Evolutionary conservation across 2,329 filamentous ascomycete species (phyloP).

Genomic region (Penicillium sp.): DNA sequence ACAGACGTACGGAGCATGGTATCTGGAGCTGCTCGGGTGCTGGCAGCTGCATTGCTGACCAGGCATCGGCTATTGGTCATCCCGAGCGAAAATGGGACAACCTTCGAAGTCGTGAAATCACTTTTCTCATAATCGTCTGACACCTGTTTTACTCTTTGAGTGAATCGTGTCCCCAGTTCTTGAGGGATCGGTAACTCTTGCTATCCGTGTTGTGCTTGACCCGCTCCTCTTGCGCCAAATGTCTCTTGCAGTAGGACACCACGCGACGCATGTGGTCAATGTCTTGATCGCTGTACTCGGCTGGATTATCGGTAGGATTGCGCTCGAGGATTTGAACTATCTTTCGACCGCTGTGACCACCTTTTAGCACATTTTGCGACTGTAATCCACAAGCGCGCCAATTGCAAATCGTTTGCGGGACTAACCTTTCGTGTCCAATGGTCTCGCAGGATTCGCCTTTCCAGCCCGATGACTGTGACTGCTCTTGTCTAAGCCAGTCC

Average conservation of each 20-base stretch:
- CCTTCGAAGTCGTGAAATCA: too few relatives aligned
- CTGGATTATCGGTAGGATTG: conserved; percentile 48
- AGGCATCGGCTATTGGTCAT: too few relatives aligned
- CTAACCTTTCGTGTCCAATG: conserved; percentile 57
- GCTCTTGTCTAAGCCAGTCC: conserved; percentile 56
- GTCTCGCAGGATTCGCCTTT: conserved; percentile 58
- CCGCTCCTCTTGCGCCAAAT: conserved; percentile 58
- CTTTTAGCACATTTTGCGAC: background rate
- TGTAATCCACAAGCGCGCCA: background rate
- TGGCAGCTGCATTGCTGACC: too few relatives aligned
- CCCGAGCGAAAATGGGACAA: too few relatives aligned
- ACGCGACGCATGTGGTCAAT: conserved; percentile 61
- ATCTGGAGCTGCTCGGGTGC: too few relatives aligned
- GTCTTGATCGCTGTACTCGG: conserved; percentile 55
- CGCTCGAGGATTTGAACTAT: conserved; percentile 61
- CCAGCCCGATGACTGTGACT: conserved; percentile 59
- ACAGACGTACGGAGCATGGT: too few relatives aligned
- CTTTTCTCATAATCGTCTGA: background rate
- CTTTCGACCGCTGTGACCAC: conserved; percentile 51
- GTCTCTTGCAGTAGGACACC: conserved; percentile 62
- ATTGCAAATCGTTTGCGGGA: background rate
- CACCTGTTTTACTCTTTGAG: conserved; percentile 45
- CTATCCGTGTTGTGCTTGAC: conserved; percentile 54
- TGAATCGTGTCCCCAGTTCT: conserved; percentile 59
- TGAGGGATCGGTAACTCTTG: conserved; percentile 56